Percentiles rank a stretch among this genome's conserved stretches.
Evolutionary conservation across 1,284 basidiomycete species (phyloP).

Genomic region (Tausonia pullulans): DNA sequence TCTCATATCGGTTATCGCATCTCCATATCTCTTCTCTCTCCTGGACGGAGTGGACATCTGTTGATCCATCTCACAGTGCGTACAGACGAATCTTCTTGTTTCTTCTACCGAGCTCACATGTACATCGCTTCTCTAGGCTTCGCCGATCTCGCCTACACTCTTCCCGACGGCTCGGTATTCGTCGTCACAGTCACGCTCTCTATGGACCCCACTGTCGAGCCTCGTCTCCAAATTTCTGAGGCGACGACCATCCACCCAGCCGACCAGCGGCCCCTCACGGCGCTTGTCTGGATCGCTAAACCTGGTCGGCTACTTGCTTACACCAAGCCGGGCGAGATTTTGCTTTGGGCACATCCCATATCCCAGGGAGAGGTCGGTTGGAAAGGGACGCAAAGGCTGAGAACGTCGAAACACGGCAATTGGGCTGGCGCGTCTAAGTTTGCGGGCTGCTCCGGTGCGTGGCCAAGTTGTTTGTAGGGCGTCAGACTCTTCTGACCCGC

Average conservation of each 20-base stretch:
- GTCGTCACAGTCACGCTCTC: background rate
- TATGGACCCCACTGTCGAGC: background rate
- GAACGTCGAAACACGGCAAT: background rate
- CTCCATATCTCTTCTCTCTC: slow-evolving; percentile 5
- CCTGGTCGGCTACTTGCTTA: background rate
- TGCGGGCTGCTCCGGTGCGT: background rate
- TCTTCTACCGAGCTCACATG: background rate
- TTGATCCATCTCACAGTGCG: background rate
- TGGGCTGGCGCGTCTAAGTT: background rate
- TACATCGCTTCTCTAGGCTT: background rate
- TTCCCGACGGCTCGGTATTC: background rate
- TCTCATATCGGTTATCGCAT: background rate
- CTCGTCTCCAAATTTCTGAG: too few species aligned
- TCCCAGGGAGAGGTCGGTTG: background rate
- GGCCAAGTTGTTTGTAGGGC: too few species aligned
- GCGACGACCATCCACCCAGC: background rate
- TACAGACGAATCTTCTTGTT: background rate
- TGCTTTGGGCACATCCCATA: background rate
- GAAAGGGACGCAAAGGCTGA: background rate
- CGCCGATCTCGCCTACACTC: slow-evolving; percentile 6
- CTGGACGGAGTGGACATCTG: slow-evolving; percentile 4
- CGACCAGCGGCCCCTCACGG: background rate
- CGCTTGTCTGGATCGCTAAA: background rate
- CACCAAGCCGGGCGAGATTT: background rate
- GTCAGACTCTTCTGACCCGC: background rate